Evolutionary conservation across 2,329 filamentous ascomycete genomes (phyloP).

Genomic region (Cercospora zeae-maydis): DNA sequence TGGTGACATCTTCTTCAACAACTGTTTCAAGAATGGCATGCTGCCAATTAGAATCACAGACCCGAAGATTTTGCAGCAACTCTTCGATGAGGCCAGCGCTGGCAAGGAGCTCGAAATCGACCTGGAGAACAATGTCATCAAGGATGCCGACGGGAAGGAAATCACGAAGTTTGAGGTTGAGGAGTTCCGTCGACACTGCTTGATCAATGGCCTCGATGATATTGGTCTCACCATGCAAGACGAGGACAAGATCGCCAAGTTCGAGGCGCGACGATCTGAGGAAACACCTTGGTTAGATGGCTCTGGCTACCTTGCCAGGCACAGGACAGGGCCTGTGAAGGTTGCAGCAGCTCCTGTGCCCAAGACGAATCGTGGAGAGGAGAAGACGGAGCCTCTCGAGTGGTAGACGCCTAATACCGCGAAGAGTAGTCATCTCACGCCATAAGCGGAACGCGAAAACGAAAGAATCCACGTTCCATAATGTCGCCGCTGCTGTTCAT

Average conservation of each 20-base stretch:
- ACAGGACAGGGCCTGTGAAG: constrained; percentile 57
- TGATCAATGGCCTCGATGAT: constrained; percentile 90
- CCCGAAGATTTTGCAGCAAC: constrained; percentile 60
- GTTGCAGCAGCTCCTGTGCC: constrained; percentile 68
- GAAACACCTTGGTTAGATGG: constrained; percentile 92
- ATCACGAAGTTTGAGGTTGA: constrained; percentile 83
- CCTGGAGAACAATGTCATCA: constrained; percentile 78
- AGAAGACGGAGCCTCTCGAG: constrained; percentile 79
- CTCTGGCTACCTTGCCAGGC: constrained; percentile 67
- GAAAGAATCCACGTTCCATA: neutral
- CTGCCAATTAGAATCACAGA: constrained; percentile 75
- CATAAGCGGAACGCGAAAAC: neutral
- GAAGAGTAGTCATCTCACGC: neutral
- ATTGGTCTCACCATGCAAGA: constrained; percentile 92
- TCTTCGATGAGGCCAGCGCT: constrained; percentile 73
- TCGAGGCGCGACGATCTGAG: constrained; percentile 71
- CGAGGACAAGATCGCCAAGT: constrained; percentile 80
- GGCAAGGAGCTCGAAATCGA: constrained; percentile 87
- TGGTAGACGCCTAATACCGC: constrained; percentile 65
- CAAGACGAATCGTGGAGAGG: constrained; percentile 83
- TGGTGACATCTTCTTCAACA: constrained; percentile 98
- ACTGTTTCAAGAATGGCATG: constrained; percentile 99
- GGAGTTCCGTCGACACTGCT: constrained; percentile 88
- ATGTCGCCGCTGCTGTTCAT: neutral
- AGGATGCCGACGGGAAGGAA: constrained; percentile 67